Evolutionary conservation across 768 basidiomycete species (phyloP).

Genomic region (Collybiopsis luxurians): DNA sequence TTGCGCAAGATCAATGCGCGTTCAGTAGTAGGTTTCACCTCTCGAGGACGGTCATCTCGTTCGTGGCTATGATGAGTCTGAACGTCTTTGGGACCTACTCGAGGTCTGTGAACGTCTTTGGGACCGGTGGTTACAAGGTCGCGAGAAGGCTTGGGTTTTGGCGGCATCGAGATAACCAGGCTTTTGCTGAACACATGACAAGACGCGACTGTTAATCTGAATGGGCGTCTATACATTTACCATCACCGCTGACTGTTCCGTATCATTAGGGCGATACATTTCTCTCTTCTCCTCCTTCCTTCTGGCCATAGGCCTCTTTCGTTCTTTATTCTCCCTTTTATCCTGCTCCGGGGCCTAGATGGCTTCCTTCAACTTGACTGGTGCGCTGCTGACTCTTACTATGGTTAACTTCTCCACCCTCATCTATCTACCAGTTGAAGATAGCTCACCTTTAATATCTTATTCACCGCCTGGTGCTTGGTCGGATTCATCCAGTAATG

Average conservation of each 20-base stretch:
- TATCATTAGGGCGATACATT: no score
- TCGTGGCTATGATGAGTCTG: constrained; percentile 35
- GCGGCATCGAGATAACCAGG: constrained; percentile 16
- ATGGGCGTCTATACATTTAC: no score
- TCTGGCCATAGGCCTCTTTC: constrained; percentile 4
- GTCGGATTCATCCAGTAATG: constrained; percentile 40
- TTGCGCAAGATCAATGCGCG: constrained; percentile 74
- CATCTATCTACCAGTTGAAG: constrained; percentile 41
- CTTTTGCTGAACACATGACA: no score
- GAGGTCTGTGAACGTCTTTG: constrained; percentile 39
- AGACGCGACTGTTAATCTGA: no score
- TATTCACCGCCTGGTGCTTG: constrained; percentile 51
- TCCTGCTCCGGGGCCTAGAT: constrained; percentile 38
- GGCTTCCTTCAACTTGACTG: constrained; percentile 43
- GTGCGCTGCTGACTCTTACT: constrained; percentile 20
- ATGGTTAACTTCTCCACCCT: background rate
- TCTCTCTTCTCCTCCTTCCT: constrained; percentile 16
- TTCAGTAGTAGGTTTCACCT: constrained; percentile 47
- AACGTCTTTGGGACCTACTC: constrained; percentile 48
- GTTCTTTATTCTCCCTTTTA: constrained; percentile 17
- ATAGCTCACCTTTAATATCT: constrained; percentile 51
- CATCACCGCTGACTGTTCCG: no score
- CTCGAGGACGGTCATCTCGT: constrained; percentile 38
- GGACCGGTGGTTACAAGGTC: constrained; percentile 58
- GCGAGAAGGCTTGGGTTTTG: constrained; percentile 23